Evolutionary conservation across 164 flowering plant genomes (phyloP), one percentile per base, ranked within the genome.

Genomic region (Aristolochia californica): DNA sequence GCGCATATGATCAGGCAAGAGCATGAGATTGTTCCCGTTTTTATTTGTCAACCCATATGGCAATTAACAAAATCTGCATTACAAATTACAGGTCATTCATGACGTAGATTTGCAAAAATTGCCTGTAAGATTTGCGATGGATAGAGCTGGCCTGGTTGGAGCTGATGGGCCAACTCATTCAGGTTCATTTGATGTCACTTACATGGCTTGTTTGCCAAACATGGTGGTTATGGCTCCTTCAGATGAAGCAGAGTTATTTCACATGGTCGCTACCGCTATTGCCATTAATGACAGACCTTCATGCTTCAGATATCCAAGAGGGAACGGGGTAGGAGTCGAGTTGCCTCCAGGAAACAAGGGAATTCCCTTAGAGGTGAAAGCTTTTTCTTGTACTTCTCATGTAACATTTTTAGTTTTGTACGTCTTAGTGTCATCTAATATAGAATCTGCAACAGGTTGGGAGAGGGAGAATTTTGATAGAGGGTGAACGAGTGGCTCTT

Each of bases 191-290:
- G 98, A 91, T 66, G 91, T 88, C 55, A 80, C 97, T 27, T 93
- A 68, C 50, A 83, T 93, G 95, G 97, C 98, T 14, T 93, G 98
- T 80, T 84, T 93, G 13, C 98, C 98, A 0, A 93, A 93, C 72
- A 93, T 93, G 98, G 94, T 93, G 58, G 98, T 93, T 51, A 93
- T 93, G 98, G 98, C 98, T 68, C 97, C 98, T 58, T 76, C 95
- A 1, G 95, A 93, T 61, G 98, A 93, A 76, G 89, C 88, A 14
- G 95, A 93, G 73, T 86, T 93, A 21, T 81, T 87, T 62, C 91
- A 88, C 75, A 87, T 93, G 98, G 98, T 93, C 55, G 98, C 98
- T 48, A 93, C 97, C 5, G 95, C 98, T 57, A 95, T 89, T 49
- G 94, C 97, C 52, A 88, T 93, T 13, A 79, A 88, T 62, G 98